Evolutionary conservation across 768 basidiomycete genomes (phyloP), one percentile per base, ranked within the genome.

Genomic region (Kwoniella sp.): DNA sequence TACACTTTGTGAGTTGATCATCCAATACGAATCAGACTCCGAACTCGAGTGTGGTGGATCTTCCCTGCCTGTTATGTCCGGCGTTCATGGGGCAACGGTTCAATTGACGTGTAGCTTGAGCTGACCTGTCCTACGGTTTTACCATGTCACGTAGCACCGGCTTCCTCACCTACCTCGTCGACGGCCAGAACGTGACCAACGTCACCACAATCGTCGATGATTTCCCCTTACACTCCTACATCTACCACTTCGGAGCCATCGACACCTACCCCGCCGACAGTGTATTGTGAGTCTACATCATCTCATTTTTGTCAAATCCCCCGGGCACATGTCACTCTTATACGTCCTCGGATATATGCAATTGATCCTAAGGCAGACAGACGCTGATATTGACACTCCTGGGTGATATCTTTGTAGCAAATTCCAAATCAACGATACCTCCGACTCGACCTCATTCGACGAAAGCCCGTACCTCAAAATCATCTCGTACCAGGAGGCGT

Each of bases 351-450:
- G n/a, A n/a, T n/a, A n/a, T n/a, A n/a, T n/a, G n/a, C n/a, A n/a
- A n/a, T n/a, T n/a, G n/a, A n/a, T n/a, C n/a, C n/a, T n/a, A n/a
- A n/a, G n/a, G n/a, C n/a, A n/a, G n/a, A n/a, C n/a, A n/a, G n/a
- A n/a, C 3, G 41, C 41, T 45, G 41, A 45, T 45, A 9, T 3
- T 17, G 5, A 17, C 15, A n/a, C n/a, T n/a, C n/a, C n/a, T n/a
- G n/a, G 8, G 17, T 45, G 20, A 3, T 8, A 17, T 20, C 8
- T 25, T 11, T 23, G 11, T 51, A 51, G 50, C 23, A 51, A 51
- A 28, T 51, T 51, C 50, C 50, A 51, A 51, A 51, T 51, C 50
- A 51, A 51, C 50, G 50, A 51, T 51, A 51, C 50, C 23, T 23
- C 50, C 50, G 41, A 45, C 41, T 45, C 41, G 3, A 11, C 41